phyloP scores from a whole-genome alignment of 2,329 filamentous ascomycete genomes.

The Amauroascus niger region DNA sequence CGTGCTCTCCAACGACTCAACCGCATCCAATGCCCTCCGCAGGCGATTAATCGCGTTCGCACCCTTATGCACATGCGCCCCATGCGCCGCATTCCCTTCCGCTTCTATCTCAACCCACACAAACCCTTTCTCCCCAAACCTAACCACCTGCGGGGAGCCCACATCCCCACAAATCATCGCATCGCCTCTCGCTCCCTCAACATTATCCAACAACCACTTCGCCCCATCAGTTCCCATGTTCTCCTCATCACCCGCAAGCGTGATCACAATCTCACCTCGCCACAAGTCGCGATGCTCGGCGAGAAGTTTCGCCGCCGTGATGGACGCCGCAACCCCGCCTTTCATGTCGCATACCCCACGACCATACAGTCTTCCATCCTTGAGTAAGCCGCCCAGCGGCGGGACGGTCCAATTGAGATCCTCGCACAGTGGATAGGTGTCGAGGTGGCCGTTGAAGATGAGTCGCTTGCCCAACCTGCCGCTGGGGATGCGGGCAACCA shows the following conservation, averaged over 20 bases:
- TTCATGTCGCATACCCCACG: constrained; percentile 15
- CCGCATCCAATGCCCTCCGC: constrained; percentile 13
- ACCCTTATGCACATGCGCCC: constrained; percentile 13
- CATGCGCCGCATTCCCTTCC: constrained; percentile 11
- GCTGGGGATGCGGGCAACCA: constrained; percentile 13
- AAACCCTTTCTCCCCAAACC: constrained; percentile 16
- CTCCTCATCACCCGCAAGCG: constrained; percentile 15
- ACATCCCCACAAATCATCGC: constrained; percentile 14
- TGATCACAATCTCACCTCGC: constrained; percentile 14
- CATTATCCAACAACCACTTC: constrained; percentile 14
- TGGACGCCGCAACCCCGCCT: constrained; percentile 13
- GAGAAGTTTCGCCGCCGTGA: constrained; percentile 10
- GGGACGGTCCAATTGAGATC: constrained; percentile 9
- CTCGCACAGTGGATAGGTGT: constrained; percentile 12
- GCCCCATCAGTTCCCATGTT: constrained; percentile 10
- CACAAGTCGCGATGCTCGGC: constrained; percentile 12
- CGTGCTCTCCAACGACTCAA: constrained; percentile 10
- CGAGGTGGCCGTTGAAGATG: constrained; percentile 14
- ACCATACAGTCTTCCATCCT: constrained; percentile 13
- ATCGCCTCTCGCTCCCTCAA: constrained; percentile 10
- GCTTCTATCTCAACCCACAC: constrained; percentile 15
- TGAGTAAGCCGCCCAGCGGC: constrained; percentile 6
- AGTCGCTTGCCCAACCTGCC: constrained; percentile 13
- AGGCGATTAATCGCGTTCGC: constrained; percentile 13
- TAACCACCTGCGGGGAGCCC: constrained; percentile 8